Conservation (phyloP, 2,329 filamentous ascomycete genomes). For the Cercospora berteroae region DNA sequence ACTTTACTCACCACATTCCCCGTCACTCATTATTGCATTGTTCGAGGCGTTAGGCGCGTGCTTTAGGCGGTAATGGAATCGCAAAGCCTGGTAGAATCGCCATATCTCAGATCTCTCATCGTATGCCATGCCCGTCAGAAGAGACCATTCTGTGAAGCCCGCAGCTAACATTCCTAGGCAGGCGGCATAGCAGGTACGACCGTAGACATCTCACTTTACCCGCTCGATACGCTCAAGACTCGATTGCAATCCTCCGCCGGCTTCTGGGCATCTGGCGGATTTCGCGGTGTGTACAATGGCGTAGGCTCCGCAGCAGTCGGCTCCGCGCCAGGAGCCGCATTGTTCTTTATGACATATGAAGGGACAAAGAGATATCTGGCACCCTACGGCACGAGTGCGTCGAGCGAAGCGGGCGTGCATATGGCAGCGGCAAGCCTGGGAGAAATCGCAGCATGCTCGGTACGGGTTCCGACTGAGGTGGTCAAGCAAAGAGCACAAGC, state of each 20-base stretch:
- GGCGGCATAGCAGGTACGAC: conserved; percentile 91
- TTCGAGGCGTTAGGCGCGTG: neutral
- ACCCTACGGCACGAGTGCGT: neutral
- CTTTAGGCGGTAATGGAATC: neutral
- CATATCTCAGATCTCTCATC: conserved; percentile 49
- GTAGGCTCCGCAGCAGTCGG: conserved; percentile 86
- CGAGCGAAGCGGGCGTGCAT: conserved; percentile 53
- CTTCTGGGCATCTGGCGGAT: conserved; percentile 81
- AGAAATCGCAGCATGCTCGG: conserved; percentile 86
- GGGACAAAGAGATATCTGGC: conserved; percentile 30
- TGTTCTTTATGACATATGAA: conserved; percentile 69
- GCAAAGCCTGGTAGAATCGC: conserved; percentile 42
- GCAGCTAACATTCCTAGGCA: conserved; percentile 52
- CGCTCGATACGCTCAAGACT: conserved; percentile 97
- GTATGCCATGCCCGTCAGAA: conserved; percentile 34
- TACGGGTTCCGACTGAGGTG: conserved; percentile 92
- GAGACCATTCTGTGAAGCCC: neutral
- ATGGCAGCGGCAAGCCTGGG: conserved; percentile 84
- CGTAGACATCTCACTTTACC: conserved; percentile 94
- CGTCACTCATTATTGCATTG: conserved; percentile 5
- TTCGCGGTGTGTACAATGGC: conserved; percentile 88
- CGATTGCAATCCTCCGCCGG: conserved; percentile 80
- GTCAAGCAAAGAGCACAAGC: conserved; percentile 97
- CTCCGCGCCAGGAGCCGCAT: conserved; percentile 86
- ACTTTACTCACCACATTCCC: neutral